A percentile compares a stretch with the other conserved stretches of the same genome.
Conservation (phyloP, 78 protist species). For the Dictyostelium firmibasis region DNA sequence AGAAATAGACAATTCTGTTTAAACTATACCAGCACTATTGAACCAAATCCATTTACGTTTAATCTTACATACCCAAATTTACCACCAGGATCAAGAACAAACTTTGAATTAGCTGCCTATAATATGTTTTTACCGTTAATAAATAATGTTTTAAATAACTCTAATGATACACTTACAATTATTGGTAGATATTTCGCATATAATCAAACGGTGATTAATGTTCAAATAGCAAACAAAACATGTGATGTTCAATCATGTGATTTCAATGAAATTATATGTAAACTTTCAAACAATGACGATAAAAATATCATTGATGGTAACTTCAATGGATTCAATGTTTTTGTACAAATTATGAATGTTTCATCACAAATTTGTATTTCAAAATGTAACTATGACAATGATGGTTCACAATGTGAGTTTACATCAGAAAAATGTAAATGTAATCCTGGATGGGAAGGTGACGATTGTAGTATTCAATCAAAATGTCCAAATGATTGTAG, state of each 20-base stretch:
- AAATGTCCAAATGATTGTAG: neutral
- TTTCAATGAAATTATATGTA: neutral
- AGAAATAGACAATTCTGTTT: neutral
- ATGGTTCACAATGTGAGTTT: neutral
- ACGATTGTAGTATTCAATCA: neutral
- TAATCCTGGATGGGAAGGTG: neutral
- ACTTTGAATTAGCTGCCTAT: neutral
- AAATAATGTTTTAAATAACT: neutral
- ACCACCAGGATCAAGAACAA: neutral
- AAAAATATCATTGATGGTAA: neutral
- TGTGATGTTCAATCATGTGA: neutral
- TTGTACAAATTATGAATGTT: neutral
- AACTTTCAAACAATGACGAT: neutral
- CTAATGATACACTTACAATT: neutral
- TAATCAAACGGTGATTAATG: neutral
- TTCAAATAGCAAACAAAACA: no score
- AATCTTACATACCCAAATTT: neutral
- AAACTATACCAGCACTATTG: neutral
- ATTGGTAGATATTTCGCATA: neutral
- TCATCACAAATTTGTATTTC: neutral
- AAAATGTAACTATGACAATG: neutral
- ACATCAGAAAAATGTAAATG: neutral
- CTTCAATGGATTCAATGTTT: neutral
- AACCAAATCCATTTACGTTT: neutral
- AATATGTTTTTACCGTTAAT: neutral